Evolutionary conservation across 192 early-diverging fungal species (phyloP), one percentile per base, ranked within the genome.

Genomic region (Backusella tuberculispora): DNA sequence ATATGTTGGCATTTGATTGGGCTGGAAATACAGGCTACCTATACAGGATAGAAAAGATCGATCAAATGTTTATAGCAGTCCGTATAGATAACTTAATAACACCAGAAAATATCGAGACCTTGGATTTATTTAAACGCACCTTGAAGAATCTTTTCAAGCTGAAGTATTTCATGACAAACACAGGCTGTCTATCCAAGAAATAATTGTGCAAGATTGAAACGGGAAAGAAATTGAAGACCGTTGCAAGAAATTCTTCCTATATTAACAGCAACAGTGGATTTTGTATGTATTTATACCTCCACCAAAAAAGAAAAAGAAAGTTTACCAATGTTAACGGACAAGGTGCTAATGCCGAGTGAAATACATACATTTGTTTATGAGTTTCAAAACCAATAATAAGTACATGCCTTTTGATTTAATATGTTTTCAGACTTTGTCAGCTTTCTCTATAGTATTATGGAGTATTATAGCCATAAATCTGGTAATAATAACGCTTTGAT

Each of bases 31-130:
- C 37, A 8, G 63, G 63, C 10, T 64, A 64, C 29, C 37, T 34
- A 29, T 64, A 64, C 34, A 64, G 29, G 63, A 64, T 64, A 64
- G 29, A 29, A 29, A 64, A 64, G 37, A 14, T 1, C 24, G 63
- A 64, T 37, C 24, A 64, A 64, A 29, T 64, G 37, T 64, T 64
- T 64, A 37, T 64, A 37, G 63, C 63, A 64, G 37, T 8, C 5
- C 63, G 37, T 37, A 64, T 64, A 64, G 63, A 64, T 29, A 64
- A 14, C 9, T 64, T 64, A 29, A 64, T 64, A 8, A 34, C 37
- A 64, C 63, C 63, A 64, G 63, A 64, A 34, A 64, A 64, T 64
- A 14, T 38, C 63, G 63, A 64, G 15, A 64, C 63, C 8, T 64
- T 64, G 29, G 63, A 29, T 37, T 37, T 64, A 37, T 64, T 64